Base-by-base conservation (phyloP, 495 filamentous ascomycete genomes). In the Cercophora scortea region DNA sequence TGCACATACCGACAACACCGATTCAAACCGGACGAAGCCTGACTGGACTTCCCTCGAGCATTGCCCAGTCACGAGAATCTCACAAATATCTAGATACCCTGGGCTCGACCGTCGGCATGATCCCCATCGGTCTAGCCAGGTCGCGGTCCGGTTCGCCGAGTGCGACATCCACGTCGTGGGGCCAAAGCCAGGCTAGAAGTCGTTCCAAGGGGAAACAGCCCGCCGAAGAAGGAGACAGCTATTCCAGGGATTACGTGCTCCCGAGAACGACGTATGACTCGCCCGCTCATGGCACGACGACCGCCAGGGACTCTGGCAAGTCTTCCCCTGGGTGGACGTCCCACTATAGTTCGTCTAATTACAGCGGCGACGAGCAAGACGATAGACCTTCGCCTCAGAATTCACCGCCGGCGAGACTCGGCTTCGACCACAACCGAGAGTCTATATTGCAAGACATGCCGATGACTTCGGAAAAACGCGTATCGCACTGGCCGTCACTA, bases 381-480 rank as follows among this genome's bases (percentile, higher is more conserved):
- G 25, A 25, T 25, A 25, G 5, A 25, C 25, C 25, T 25, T 25
- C 25, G 25, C 25, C 25, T 5, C 5, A 2, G 25, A 25, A 25
- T 5, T 25, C 25, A 25, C 25, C 25, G 5, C 25, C 25, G 25
- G 25, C 25, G 5, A 25, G 25, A 25, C 25, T 25, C 11, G 38
- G 38, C 3, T 11, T 11, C n/a, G 38, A 40, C 38, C 11, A 40
- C 38, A 40, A 40, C 38, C 10, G 38, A 40, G 11, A 40, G n/a
- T 11, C 38, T 82, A 93, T 55, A 77, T 92, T 57, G 74, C 3
- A 40, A 40, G n/a, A 40, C 7, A 8, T 40, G 8, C 38, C 38
- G 11, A 15, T 40, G 11, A 25, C 25, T 25, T 5, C 25, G 2
- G 25, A 25, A 25, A 25, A 25, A 25, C 25, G 25, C 25, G 25